A percentile compares a stretch with the other conserved stretches of the same genome.
phyloP scores from a whole-genome alignment of 495 filamentous ascomycete species.

The Cryomyces minteri region DNA sequence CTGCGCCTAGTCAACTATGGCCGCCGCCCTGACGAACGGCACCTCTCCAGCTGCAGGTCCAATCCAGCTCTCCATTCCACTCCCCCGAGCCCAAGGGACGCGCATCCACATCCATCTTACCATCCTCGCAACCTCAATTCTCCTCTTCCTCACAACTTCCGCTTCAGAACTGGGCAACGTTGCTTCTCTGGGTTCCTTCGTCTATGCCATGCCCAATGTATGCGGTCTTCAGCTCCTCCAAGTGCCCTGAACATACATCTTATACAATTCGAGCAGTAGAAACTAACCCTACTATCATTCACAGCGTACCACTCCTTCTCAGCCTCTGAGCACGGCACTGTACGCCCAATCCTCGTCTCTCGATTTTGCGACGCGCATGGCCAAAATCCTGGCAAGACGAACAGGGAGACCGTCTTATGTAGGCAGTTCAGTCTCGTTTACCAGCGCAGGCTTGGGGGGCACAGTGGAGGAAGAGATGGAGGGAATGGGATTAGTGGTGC shows the following conservation, averaged over 20 bases:
- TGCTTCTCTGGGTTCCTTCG: conserved; percentile 59
- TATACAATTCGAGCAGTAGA: no score
- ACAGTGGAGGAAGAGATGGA: conserved; percentile 92
- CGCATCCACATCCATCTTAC: conserved; percentile 65
- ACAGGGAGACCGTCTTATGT: conserved; percentile 62
- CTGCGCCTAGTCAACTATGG: no score
- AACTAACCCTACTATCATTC: neutral
- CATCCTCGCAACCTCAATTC: conserved; percentile 41
- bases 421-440: conserved; percentile 54
- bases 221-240: no score
- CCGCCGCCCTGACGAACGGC: conserved; percentile 3
- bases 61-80: conserved; percentile 53
- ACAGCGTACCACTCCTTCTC: conserved; percentile 34
- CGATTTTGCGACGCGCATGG: conserved; percentile 71
- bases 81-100: conserved; percentile 59
- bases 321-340: conserved; percentile 59
- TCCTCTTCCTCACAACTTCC: conserved; percentile 56
- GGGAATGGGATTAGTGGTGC: conserved; percentile 52
- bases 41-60: conserved; percentile 20
- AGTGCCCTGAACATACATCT: no score
- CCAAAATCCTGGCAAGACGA: conserved; percentile 60
- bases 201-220: conserved; percentile 86
- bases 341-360: conserved; percentile 55
- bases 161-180: conserved; percentile 34
- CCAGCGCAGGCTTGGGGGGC: conserved; percentile 47